A percentile compares a stretch with the other conserved stretches of the same genome.
These are phyloP conservation scores for Populus trichocarpa DNA, from an alignment of 441 rosid species.

Conservation along the genomic window DNA sequence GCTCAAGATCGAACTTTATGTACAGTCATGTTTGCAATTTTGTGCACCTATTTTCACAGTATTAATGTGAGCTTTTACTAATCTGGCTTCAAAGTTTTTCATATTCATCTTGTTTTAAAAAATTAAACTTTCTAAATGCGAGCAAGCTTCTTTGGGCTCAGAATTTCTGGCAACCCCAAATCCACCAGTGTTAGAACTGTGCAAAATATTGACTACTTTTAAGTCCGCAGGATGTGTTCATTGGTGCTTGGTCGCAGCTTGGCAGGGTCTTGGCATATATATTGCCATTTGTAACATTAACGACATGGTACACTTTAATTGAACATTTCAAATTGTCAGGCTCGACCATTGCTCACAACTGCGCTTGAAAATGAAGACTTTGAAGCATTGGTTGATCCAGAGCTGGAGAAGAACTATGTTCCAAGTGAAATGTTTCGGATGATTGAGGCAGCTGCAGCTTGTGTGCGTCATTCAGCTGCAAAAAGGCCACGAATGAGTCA, in stretches of 20 bases:
- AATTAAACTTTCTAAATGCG: not conserved
- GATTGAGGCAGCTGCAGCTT: constrained; percentile 96
- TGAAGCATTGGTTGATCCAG: constrained; percentile 59
- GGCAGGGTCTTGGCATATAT: not conserved
- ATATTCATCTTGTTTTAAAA: not conserved
- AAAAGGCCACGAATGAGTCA: constrained; percentile 92
- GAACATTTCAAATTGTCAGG: constrained; percentile 36
- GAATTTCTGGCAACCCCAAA: not conserved
- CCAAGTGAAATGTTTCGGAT: constrained; percentile 73
- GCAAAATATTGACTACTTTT: not conserved
- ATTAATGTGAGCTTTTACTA: not conserved
- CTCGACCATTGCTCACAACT: constrained; percentile 69
- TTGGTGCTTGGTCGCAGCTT: not conserved
- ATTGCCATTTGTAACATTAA: not conserved
- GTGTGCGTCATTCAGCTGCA: constrained; percentile 82
- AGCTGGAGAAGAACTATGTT: constrained; percentile 55
- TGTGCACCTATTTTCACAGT: not conserved
- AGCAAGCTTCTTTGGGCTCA: not conserved
- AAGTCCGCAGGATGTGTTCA: not conserved
- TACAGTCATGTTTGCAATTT: not conserved
- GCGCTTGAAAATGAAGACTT: constrained; percentile 74
- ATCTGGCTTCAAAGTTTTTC: not conserved
- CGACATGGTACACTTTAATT: not conserved
- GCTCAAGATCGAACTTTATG: not conserved
- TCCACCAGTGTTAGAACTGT: not conserved